Conservation (phyloP, 2,329 filamentous ascomycete genomes). For the Monosporascus sp. region DNA sequence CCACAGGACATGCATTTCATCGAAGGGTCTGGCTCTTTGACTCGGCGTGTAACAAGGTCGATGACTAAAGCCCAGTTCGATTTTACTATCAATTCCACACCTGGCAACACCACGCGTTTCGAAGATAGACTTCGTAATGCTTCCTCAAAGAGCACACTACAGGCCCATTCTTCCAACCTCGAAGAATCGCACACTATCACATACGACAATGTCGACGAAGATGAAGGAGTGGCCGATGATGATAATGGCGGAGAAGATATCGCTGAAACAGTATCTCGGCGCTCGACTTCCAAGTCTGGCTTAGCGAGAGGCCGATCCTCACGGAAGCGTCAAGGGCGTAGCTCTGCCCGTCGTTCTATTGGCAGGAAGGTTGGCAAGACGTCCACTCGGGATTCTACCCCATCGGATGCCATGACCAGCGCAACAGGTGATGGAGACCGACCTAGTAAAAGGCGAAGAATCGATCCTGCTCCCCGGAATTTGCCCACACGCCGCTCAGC, state of each 20-base stretch:
- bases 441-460: neutral
- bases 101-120: slow-evolving; percentile 5
- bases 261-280: neutral
- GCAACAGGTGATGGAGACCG: neutral
- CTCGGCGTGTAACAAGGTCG: slow-evolving; percentile 12
- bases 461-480: neutral
- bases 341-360: slow-evolving; percentile 3
- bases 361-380: slow-evolving; percentile 1
- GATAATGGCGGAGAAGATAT: neutral
- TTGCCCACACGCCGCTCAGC: slow-evolving; percentile 19
- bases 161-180: slow-evolving; percentile 8
- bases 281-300: neutral
- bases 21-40: neutral
- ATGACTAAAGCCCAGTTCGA: slow-evolving; percentile 3
- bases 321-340: slow-evolving; percentile 5
- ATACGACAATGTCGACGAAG: slow-evolving; percentile 2
- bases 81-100: neutral
- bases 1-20: neutral
- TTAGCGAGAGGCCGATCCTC: neutral
- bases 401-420: neutral
- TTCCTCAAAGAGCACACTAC: slow-evolving; percentile 1
- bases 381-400: neutral
- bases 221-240: neutral
- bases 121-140: slow-evolving; percentile 8
- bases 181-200: slow-evolving; percentile 15